Conservation (phyloP, 257 asterid species). For the Misopates orontium region DNA sequence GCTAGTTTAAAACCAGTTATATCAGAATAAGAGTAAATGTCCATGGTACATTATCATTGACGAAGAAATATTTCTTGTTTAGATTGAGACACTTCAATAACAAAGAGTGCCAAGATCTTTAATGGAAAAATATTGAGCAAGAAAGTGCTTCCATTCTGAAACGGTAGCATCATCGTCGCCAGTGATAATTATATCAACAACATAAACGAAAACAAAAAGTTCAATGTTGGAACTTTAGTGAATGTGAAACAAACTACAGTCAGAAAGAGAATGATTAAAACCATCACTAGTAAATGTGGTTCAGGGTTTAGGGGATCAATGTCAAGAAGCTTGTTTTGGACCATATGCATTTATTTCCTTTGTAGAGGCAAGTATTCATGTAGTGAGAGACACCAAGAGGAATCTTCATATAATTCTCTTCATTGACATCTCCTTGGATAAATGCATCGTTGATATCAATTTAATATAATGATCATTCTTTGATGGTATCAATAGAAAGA, state of each 20-base stretch:
- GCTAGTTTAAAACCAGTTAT: neutral
- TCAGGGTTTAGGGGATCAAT: neutral
- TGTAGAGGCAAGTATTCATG: neutral
- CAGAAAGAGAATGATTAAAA: neutral
- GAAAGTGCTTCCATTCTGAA: neutral
- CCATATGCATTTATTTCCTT: conserved; percentile 13
- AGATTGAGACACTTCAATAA: neutral
- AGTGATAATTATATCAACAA: conserved; percentile 5
- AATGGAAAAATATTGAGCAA: conserved; percentile 14
- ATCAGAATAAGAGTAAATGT: neutral
- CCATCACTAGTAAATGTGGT: neutral
- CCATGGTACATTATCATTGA: conserved; percentile 14
- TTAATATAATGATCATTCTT: conserved; percentile 8
- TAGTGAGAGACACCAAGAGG: neutral
- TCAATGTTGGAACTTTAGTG: neutral
- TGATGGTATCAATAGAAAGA: neutral
- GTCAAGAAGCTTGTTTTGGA: conserved; percentile 17
- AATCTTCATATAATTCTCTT: conserved; percentile 10
- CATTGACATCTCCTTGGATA: neutral
- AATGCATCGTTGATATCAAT: conserved; percentile 13
- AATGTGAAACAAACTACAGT: conserved; percentile 5
- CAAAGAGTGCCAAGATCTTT: conserved; percentile 10
- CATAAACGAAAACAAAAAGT: neutral
- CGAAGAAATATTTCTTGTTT: conserved; percentile 7
- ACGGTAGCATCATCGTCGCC: neutral